Evolutionary conservation across 352 stramenopile genomes (phyloP), one percentile per base, ranked within the genome.

Genomic region (Globisporangium parvum): DNA sequence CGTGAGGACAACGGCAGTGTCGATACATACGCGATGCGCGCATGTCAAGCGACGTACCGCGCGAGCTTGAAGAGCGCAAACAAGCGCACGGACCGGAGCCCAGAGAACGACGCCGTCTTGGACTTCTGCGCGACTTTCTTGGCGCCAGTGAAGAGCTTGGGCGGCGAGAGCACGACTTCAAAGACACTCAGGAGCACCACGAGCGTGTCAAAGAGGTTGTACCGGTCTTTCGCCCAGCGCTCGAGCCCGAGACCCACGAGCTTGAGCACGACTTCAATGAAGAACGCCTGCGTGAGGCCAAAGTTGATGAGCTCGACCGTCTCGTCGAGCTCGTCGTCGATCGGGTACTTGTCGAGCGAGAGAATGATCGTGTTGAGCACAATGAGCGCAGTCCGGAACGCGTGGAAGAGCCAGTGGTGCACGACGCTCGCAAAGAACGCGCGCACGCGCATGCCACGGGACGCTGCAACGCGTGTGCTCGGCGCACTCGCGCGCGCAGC

Each of bases 1-100:
- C 31, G 42, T 14, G 5, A 53, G 5, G 4, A 24, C 23, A 9
- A 26, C 46, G 17, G 11, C 11, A 33, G 35, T 23, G 14, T 17
- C 23, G 14, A 35, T 21, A 39, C 5, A 6, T 6, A 8, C 40
- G 40, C 40, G 8, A 17, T 17, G 40, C 11, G n/a, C n/a, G n/a
- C 18, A n/a, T 12, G n/a, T 12, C 20, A 10, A 6, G 26, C 15
- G 6, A 40, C 11, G 17, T 26, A 75, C 64, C 80, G 75, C 8
- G 87, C 88, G 31, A 98, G 84, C 62, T 97, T 97, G 53, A 98
- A 95, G 10, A 97, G 55, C 17, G 87, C 64, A 57, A 97, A 93
- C 20, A 97, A 56, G 14, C 91, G 73, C 42, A 97, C 67, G 1
- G 82, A 95, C 33, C 91, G 67, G n/a, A 98, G 70, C 1, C 86